A percentile compares a stretch with the other conserved stretches of the same genome.
Conservation (phyloP, 1,139 yeast genomes). For the Kodamaea derodonti region DNA sequence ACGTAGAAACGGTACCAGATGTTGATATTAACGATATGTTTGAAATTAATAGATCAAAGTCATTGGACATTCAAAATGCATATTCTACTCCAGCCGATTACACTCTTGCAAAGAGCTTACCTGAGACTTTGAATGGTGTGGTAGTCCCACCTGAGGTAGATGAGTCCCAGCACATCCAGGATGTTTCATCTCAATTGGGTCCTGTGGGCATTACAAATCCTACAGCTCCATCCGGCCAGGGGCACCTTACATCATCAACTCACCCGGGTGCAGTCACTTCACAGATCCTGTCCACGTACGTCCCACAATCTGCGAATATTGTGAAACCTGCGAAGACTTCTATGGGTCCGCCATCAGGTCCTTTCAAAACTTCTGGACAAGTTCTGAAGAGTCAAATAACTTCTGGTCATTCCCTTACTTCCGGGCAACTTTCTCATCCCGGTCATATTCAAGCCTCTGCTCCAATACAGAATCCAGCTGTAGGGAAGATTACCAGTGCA, state of each 20-base stretch:
- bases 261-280: not conserved
- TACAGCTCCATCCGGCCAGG: not conserved
- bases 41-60: slow-evolving; percentile 1
- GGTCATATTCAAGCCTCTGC: not conserved
- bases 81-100: not conserved
- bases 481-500: too few relatives aligned
- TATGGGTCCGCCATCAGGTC: too few relatives aligned
- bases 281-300: too few relatives aligned
- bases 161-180: not conserved
- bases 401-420: not conserved
- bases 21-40: not conserved
- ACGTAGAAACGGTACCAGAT: not conserved
- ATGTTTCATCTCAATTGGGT: not conserved
- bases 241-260: not conserved
- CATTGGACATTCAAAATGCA: not conserved
- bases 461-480: too few relatives aligned
- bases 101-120: not conserved
- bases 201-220: too few relatives aligned
- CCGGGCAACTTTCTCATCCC: not conserved
- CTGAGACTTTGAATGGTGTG: not conserved
- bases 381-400: not conserved
- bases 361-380: not conserved
- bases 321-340: too few relatives aligned
- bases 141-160: too few relatives aligned
- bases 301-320: not conserved